Conservation (phyloP, 2,329 filamentous ascomycete species). For the Colletotrichum chlorophyti region DNA sequence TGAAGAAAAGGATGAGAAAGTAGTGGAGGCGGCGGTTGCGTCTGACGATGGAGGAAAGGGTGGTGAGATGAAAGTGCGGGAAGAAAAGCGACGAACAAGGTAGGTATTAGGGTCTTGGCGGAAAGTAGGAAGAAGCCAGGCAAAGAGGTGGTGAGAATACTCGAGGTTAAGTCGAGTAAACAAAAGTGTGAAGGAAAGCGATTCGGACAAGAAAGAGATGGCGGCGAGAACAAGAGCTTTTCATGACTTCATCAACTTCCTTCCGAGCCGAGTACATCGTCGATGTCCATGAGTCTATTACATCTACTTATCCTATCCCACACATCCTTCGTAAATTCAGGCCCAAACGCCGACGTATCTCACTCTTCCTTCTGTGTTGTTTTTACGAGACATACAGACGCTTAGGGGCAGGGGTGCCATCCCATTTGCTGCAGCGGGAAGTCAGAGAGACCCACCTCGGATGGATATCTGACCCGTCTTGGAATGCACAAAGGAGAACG, state of each 20-base stretch:
- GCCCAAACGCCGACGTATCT: not conserved
- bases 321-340: not conserved
- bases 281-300: not conserved
- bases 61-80: not conserved
- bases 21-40: not conserved
- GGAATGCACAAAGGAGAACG: not conserved
- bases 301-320: not conserved
- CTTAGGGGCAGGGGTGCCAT: too few relatives aligned
- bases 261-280: too few relatives aligned
- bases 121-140: too few relatives aligned
- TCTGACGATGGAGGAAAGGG: not conserved
- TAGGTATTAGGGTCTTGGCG: too few relatives aligned
- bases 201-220: not conserved
- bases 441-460: slow-evolving; percentile 17
- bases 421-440: too few relatives aligned
- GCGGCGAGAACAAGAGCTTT: too few relatives aligned
- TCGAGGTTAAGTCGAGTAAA: too few relatives aligned
- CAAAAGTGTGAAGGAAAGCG: too few relatives aligned
- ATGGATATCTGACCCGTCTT: slow-evolving; percentile 15
- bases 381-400: slow-evolving; percentile 13
- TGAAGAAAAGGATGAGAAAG: not conserved
- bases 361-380: too few relatives aligned
- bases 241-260: too few relatives aligned
- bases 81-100: not conserved
- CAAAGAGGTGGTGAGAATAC: too few relatives aligned